Base-by-base conservation (phyloP, 1,284 basidiomycete genomes). In the Cutaneotrichosporon sp. region DNA sequence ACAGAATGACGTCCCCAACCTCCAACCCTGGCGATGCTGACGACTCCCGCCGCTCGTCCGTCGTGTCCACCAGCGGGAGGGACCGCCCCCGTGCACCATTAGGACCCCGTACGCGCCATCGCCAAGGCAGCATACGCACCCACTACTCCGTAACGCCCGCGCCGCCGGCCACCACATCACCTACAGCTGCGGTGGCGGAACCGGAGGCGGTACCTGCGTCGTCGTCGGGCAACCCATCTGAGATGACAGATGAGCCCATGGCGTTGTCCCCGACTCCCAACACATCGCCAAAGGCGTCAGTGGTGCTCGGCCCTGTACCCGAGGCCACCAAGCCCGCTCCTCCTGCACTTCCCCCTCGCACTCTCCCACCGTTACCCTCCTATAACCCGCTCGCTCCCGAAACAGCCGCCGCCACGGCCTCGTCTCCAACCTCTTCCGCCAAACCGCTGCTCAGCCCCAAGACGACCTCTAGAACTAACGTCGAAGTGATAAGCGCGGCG, bases 21-120 rank as follows among this genome's bases (percentile, higher is more conserved):
- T 13, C 21, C 9, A 16, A 34, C 55, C 11, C 34, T 14, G 8
- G n/a, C 21, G 22, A 13, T 32, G 18, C 8, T 36, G 34, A 36
- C 34, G 34, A 36, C 30, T 57, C 56, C 40, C 56, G 38, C 38
- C 56, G 56, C 56, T 30, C 38, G n/a, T 46, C 56, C 16, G 40
- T 46, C 56, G 18, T 22, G 40, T 47, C 56, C 5, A 5, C 9
- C 14, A 11, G 56, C 51, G 51, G 51, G 18, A 14, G 31, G 10
- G 51, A 53, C 11, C 38, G 56, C 38, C 21, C 55, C 9, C 32
- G 11, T 14, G 56, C 36, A n/a, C 55, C 55, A 11, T 18, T 40
- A 22, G 56, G 56, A 14, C 56, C 56, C 1, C 55, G 55, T 11
- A 56, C 36, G 13, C 55, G 11, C 1, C 36, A 40, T 7, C 55